These are phyloP conservation scores for Solanum okadae DNA, from an alignment of 257 asterid species.

Conservation along the genomic window DNA sequence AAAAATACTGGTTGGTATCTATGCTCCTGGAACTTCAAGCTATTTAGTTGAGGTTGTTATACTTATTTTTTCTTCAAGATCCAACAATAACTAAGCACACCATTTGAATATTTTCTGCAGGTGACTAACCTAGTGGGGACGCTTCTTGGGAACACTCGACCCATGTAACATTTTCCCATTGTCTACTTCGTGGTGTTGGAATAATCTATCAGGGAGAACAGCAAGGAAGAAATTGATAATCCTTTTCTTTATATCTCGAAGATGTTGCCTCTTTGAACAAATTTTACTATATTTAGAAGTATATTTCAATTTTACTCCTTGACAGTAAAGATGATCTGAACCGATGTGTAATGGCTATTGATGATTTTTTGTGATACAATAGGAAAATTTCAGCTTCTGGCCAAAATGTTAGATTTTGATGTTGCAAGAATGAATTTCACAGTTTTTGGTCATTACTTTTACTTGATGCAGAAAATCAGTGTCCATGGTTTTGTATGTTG, in stretches of 20 bases:
- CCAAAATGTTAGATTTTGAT: not conserved
- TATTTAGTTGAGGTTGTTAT: not conserved
- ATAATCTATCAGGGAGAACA: not conserved
- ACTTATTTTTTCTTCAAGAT: not conserved
- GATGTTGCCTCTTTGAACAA: not conserved
- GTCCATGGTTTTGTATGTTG: not conserved
- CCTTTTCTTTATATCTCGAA: not conserved
- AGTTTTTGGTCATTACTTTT: not conserved
- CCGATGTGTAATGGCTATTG: not conserved
- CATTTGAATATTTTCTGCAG: conserved; percentile 33
- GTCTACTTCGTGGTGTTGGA: not conserved
- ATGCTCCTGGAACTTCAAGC: not conserved
- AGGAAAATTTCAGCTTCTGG: not conserved
- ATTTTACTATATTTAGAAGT: not conserved
- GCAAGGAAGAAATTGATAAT: not conserved
- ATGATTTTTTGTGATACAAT: not conserved
- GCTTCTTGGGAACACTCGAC: conserved; percentile 66
- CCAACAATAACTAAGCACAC: not conserved
- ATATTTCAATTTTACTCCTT: not conserved
- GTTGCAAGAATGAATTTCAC: not conserved
- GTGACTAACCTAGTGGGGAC: conserved; percentile 89
- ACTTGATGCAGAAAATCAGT: not conserved
- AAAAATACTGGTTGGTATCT: not conserved
- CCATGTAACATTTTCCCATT: conserved; percentile 33
- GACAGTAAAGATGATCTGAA: not conserved